These are phyloP conservation scores for Madurella fahalii DNA, from an alignment of 2,329 filamentous ascomycete genomes.

Conservation along the genomic window DNA sequence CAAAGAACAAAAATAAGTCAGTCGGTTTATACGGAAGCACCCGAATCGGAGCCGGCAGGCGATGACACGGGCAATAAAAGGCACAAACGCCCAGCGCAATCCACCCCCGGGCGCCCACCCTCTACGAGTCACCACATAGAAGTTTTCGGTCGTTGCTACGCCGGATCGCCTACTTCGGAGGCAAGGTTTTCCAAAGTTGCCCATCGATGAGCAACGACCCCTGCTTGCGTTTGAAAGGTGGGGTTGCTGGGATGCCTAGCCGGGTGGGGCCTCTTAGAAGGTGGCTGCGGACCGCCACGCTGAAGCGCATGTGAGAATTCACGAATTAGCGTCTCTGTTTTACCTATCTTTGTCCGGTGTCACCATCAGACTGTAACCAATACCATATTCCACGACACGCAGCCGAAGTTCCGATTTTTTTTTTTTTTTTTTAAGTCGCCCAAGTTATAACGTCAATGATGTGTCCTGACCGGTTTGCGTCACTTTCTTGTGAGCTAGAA, in stretches of 20 bases:
- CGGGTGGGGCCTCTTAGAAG: background rate
- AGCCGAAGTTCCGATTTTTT: no score
- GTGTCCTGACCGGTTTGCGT: no score
- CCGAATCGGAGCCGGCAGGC: background rate
- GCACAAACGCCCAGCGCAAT: slow-evolving; percentile 2
- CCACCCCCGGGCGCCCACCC: slow-evolving; percentile 6
- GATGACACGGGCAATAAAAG: slow-evolving; percentile 1
- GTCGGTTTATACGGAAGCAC: background rate
- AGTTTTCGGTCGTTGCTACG: background rate
- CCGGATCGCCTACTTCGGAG: slow-evolving; percentile 24
- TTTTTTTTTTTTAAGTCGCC: no score
- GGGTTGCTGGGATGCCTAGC: background rate
- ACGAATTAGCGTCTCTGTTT: background rate
- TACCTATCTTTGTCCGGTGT: background rate
- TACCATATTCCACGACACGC: background rate
- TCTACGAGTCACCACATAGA: slow-evolving; percentile 8
- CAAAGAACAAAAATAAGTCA: background rate
- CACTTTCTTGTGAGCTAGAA: no score
- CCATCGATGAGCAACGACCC: slow-evolving; percentile 1
- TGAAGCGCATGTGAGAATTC: slow-evolving; percentile 5
- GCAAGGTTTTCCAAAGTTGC: slow-evolving; percentile 22
- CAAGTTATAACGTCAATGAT: no score
- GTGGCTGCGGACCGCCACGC: slow-evolving; percentile 2
- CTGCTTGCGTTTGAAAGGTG: slow-evolving; percentile 4
- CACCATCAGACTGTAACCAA: background rate